Evolutionary conservation across 78 protist species (phyloP).

Genomic region (Anaeramoeba ignava): DNA sequence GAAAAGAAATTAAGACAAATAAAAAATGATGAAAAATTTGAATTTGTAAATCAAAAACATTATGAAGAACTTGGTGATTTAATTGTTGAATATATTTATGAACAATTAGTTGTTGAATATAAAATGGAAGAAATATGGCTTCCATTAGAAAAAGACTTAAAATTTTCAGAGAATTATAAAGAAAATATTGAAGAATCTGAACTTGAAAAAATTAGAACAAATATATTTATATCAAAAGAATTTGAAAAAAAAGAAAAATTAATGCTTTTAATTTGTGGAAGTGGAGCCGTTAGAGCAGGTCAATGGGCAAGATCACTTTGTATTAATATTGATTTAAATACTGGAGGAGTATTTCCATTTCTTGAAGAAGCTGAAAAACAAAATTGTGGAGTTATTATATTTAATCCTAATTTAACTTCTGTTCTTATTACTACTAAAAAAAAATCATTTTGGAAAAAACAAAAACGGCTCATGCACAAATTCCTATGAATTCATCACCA

Average conservation of each 20-base stretch:
- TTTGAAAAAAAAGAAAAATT: background rate
- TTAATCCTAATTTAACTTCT: background rate
- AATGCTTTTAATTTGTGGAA: background rate
- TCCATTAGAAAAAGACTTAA: background rate
- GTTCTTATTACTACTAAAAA: background rate
- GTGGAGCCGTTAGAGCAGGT: background rate
- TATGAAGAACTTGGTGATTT: background rate
- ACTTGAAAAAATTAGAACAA: background rate
- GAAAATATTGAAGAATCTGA: too few relatives aligned
- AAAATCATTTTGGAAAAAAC: background rate
- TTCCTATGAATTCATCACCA: background rate
- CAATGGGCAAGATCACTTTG: conserved; percentile 2
- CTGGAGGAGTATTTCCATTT: background rate
- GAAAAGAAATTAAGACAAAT: background rate
- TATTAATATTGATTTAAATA: background rate
- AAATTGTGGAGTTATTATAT: background rate
- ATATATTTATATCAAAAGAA: background rate
- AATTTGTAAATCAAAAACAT: background rate
- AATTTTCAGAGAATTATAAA: too few relatives aligned
- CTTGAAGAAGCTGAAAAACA: background rate
- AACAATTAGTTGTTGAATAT: background rate
- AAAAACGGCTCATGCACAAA: too few relatives aligned
- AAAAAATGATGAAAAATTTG: background rate
- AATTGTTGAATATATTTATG: background rate
- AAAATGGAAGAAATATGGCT: background rate